Conservation (phyloP, 2,329 filamentous ascomycete genomes). For the Nannizzia gypsea region DNA sequence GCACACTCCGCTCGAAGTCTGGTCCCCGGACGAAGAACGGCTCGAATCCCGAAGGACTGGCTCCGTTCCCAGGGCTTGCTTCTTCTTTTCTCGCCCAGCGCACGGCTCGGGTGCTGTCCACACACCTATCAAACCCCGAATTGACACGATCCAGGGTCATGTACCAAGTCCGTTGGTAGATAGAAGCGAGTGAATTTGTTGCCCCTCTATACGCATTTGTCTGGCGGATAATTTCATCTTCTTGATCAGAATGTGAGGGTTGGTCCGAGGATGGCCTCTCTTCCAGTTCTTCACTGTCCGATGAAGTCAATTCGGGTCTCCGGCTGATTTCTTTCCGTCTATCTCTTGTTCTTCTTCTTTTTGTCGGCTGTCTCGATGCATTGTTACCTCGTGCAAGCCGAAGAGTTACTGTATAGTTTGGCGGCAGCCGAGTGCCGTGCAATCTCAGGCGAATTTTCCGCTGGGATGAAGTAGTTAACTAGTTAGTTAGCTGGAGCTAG, state of each 20-base stretch:
- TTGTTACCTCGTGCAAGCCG: slow-evolving; percentile 41
- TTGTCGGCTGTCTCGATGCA: slow-evolving; percentile 20
- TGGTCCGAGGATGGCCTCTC: neutral
- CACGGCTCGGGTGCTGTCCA: slow-evolving; percentile 3
- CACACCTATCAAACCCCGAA: slow-evolving; percentile 42
- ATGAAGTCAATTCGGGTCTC: too few species aligned
- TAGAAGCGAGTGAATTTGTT: slow-evolving; percentile 51
- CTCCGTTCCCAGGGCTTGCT: slow-evolving; percentile 19
- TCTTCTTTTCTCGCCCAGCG: slow-evolving; percentile 16
- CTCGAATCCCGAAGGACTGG: slow-evolving; percentile 32
- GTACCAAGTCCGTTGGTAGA: slow-evolving; percentile 58
- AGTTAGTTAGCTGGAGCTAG: too few species aligned
- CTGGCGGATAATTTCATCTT: slow-evolving; percentile 44
- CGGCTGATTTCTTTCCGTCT: too few species aligned
- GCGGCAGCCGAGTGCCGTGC: slow-evolving; percentile 43
- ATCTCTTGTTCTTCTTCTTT: too few species aligned
- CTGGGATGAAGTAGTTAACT: slow-evolving; percentile 25
- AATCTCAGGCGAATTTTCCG: slow-evolving; percentile 48
- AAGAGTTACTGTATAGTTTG: slow-evolving; percentile 42
- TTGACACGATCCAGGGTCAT: slow-evolving; percentile 48
- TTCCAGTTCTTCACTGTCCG: neutral
- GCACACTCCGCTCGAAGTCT: slow-evolving; percentile 52
- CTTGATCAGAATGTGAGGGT: slow-evolving; percentile 17
- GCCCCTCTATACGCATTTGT: slow-evolving; percentile 58
- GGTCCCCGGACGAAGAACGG: slow-evolving; percentile 52